These are phyloP conservation scores for Acephala macrosclerotiorum DNA, from an alignment of 2,329 filamentous ascomycete genomes.

Conservation along the genomic window DNA sequence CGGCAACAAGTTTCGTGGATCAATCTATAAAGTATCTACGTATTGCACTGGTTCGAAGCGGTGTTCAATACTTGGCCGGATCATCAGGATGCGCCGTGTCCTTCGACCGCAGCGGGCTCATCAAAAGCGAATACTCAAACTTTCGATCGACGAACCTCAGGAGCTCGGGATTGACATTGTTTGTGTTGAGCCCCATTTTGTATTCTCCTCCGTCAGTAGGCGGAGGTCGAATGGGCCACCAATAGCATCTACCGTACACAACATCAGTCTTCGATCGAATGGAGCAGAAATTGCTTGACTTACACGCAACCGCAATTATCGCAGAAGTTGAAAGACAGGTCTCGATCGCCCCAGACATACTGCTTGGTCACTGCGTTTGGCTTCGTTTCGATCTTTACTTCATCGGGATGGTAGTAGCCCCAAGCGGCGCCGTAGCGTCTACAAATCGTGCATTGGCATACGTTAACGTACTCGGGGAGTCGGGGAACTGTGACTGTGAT, in stretches of 20 bases:
- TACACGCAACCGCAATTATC: slow-evolving; percentile 31
- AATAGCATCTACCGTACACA: slow-evolving; percentile 29
- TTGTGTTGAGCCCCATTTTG: slow-evolving; percentile 29
- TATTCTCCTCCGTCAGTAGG: slow-evolving; percentile 26
- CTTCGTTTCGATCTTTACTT: slow-evolving; percentile 32
- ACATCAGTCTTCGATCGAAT: slow-evolving; percentile 25
- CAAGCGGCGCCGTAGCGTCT: slow-evolving; percentile 27
- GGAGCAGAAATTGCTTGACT: slow-evolving; percentile 26
- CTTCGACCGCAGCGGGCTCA: slow-evolving; percentile 25
- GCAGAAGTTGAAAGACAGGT: slow-evolving; percentile 30
- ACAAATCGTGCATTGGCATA: slow-evolving; percentile 30
- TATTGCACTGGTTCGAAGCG: slow-evolving; percentile 23
- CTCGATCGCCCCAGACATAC: slow-evolving; percentile 30
- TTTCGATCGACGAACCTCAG: slow-evolving; percentile 30
- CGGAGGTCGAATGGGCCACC: slow-evolving; percentile 28
- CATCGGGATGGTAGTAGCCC: slow-evolving; percentile 29
- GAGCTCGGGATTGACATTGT: slow-evolving; percentile 26
- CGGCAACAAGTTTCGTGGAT: slow-evolving; percentile 22
- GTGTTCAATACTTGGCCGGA: slow-evolving; percentile 27
- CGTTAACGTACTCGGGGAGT: slow-evolving; percentile 27
- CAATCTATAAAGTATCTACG: slow-evolving; percentile 25
- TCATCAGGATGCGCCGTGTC: slow-evolving; percentile 29
- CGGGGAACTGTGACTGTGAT: slow-evolving; percentile 29
- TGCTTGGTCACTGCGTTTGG: slow-evolving; percentile 31
- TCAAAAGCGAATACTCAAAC: slow-evolving; percentile 23